A percentile compares a stretch with the other conserved stretches of the same genome.
Evolutionary conservation across 495 filamentous ascomycete species (phyloP).

Genomic region (Penicillium psychrofluorescens): DNA sequence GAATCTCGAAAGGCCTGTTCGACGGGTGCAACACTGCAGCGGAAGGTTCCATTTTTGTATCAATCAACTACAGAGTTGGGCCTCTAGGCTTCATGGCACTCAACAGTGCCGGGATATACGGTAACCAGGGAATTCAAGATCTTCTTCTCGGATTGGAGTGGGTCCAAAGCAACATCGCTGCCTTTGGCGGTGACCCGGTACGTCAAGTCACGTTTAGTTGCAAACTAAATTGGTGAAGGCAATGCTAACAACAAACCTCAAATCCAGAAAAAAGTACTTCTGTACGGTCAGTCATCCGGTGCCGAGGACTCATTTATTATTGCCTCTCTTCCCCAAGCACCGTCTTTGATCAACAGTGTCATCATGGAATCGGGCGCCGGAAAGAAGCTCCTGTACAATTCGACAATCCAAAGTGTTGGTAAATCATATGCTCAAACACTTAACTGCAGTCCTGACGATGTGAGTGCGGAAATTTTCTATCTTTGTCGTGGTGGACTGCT

Average conservation of each 20-base stretch:
- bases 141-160: slow-evolving; percentile 20
- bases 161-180: slow-evolving; percentile 22
- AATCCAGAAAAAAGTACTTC: slow-evolving; percentile 21
- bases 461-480: slow-evolving; percentile 5
- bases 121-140: slow-evolving; percentile 22
- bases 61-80: slow-evolving; percentile 31
- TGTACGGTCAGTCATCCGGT: slow-evolving; percentile 36
- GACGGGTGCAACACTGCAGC: slow-evolving; percentile 31
- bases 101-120: slow-evolving; percentile 16
- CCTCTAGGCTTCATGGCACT: slow-evolving; percentile 25
- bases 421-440: slow-evolving; percentile 18
- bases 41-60: slow-evolving; percentile 29
- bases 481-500: background rate
- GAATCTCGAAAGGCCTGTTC: slow-evolving; percentile 21
- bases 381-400: slow-evolving; percentile 8
- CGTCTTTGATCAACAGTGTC: slow-evolving; percentile 22
- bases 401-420: slow-evolving; percentile 5
- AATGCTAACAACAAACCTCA: background rate
- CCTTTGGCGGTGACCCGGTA: slow-evolving; percentile 27
- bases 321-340: slow-evolving; percentile 26
- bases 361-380: slow-evolving; percentile 29
- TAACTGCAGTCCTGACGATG: slow-evolving; percentile 16
- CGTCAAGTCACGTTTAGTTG: background rate
- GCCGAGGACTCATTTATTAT: slow-evolving; percentile 22
- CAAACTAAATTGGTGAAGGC: background rate